These are phyloP conservation scores for Solanum chacoense DNA, from an alignment of 305 asterid genomes.

Conservation along the genomic window DNA sequence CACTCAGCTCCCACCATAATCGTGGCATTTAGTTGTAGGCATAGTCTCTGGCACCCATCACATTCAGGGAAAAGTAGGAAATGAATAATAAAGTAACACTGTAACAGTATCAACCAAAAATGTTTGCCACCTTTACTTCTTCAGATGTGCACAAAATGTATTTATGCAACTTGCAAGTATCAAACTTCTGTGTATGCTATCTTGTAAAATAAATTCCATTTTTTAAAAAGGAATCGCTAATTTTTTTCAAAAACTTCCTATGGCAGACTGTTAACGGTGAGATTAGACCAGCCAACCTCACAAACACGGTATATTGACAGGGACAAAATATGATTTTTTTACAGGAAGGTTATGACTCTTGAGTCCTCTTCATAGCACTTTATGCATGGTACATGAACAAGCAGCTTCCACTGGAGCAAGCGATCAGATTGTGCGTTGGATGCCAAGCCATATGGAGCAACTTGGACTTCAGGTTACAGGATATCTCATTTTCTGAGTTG, in stretches of 20 bases:
- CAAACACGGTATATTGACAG: background rate
- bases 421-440: constrained; percentile 52
- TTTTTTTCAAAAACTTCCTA: background rate
- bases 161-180: background rate
- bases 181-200: background rate
- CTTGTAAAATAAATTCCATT: background rate
- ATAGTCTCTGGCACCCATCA: background rate
- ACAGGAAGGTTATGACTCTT: background rate
- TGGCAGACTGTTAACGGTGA: background rate
- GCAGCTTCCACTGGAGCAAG: constrained; percentile 52
- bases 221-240: background rate
- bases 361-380: background rate
- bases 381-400: constrained; percentile 40
- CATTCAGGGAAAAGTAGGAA: background rate
- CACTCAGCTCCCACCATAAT: background rate
- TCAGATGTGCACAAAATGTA: background rate
- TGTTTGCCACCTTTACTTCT: background rate
- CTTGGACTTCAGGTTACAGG: constrained; percentile 47
- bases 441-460: constrained; percentile 78
- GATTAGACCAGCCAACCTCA: background rate
- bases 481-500: constrained; percentile 26
- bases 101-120: background rate
- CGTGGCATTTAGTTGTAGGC: background rate
- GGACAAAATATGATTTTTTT: background rate
- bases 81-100: background rate